These are phyloP conservation scores for Ceratobasidium sp. DNA, from an alignment of 1,284 basidiomycete genomes.

Conservation along the genomic window DNA sequence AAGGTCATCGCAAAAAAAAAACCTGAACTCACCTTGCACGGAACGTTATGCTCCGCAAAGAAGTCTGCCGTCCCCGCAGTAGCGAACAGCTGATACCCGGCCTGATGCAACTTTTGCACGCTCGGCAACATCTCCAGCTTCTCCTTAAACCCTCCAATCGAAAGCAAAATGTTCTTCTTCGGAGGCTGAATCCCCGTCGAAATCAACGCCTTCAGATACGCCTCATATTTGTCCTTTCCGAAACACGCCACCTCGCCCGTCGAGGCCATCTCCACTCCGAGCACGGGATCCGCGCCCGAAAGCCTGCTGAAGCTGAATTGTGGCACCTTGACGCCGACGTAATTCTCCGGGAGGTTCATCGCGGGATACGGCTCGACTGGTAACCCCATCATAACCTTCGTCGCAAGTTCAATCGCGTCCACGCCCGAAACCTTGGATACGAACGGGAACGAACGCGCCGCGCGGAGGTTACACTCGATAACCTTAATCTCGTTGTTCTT, in stretches of 20 bases:
- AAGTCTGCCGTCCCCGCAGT: slow-evolving; percentile 98
- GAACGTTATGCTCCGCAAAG: slow-evolving; percentile 86
- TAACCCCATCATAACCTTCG: slow-evolving; percentile 96
- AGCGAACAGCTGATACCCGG: slow-evolving; percentile 97
- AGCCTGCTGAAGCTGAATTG: slow-evolving; percentile 98
- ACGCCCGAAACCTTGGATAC: slow-evolving; percentile 98
- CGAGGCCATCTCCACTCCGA: slow-evolving; percentile 99
- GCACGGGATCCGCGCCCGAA: slow-evolving; percentile 95
- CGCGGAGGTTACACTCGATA: slow-evolving; percentile 98
- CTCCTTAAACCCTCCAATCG: slow-evolving; percentile 96
- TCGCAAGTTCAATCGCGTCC: slow-evolving; percentile 98
- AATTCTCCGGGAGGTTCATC: slow-evolving; percentile 86
- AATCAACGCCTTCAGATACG: slow-evolving; percentile 96
- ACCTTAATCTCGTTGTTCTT: slow-evolving; percentile 99
- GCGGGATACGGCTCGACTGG: slow-evolving; percentile 94
- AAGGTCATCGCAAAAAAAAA: background rate
- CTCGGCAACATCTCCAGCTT: slow-evolving; percentile 97
- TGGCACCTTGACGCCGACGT: slow-evolving; percentile 98
- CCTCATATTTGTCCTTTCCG: slow-evolving; percentile 97
- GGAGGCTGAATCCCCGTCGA: slow-evolving; percentile 95
- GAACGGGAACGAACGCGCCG: slow-evolving; percentile 98
- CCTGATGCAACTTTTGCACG: slow-evolving; percentile 94
- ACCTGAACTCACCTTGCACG: slow-evolving; percentile 75
- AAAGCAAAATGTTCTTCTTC: slow-evolving; percentile 96
- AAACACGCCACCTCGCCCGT: slow-evolving; percentile 99